Evolutionary conservation across 208 protist species (phyloP), one percentile per base, ranked within the genome.

Genomic region (Trypanosoma theileri): DNA sequence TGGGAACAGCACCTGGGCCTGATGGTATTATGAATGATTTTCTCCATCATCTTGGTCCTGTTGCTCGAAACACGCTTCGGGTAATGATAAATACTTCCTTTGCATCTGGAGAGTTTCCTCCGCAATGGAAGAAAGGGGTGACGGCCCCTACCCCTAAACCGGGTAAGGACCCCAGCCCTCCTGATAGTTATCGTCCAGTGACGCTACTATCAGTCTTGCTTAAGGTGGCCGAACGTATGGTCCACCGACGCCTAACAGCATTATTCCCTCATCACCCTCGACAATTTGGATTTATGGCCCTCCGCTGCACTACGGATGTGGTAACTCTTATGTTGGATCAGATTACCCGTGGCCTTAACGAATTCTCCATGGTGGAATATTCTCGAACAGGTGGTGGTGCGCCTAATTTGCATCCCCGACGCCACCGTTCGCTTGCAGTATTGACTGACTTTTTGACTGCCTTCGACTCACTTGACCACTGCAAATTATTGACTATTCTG

Each of bases 11-110:
- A n/a, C 50, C 16, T 55, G 50, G 50, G 9, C 50, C 50, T 19
- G 50, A 24, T n/a, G 10, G 16, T 19, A 55, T 55, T n/a, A 7
- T 55, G 16, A 55, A 55, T 55, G 50, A 55, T 11, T 55, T 55
- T 24, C 17, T n/a, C 4, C 21, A 55, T 24, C 50, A 28, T 24
- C 17, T 55, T 28, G 50, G 50, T 11, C 50, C 16, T 14, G 17
- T 28, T 28, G 21, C 50, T 10, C 50, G 7, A 7, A n/a, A n/a
- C 7, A 55, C 7, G 10, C 16, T 24, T 19, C 50, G 21, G 21
- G 17, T 10, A 8, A 55, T 14, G 7, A 55, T 28, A 55, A 55
- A 55, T 24, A 55, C 50, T 55, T 28, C 50, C 21, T 28, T n/a
- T 8, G 6, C 16, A 7, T 24, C 7, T 24, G 16, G 21, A 7